Evolutionary conservation across 176 grass and related monocot species (phyloP), one percentile per base, ranked within the genome.

Genomic region (Metroxylon sagu): DNA sequence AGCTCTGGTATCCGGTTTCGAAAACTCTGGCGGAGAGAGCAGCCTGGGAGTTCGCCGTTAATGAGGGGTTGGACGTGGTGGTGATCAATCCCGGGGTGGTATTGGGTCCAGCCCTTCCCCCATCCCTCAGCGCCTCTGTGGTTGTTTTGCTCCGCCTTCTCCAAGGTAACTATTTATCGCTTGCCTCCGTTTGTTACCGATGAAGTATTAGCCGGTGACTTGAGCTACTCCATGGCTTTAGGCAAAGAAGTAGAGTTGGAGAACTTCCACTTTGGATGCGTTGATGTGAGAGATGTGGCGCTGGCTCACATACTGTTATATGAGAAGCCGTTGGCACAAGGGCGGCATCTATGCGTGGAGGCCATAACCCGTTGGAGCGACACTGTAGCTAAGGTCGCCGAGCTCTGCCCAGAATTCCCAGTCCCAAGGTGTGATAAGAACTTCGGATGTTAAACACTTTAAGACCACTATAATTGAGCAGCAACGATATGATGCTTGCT

Each of bases 11-110:
- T 26, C 65, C 50, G 50, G 25, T 89, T 5, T 82, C 86, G 1
- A 90, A 90, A 53, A 90, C 74, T 27, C 58, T 82, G 63, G 82
- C 78, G 12, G 86, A 85, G 77, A 79, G 50, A 27, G 82, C 71
- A 5, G 78, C 82, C 19, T 85, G 87, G 82, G 50, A 77, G 0
- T 85, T 85, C 16, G 82, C 75, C 25, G 63, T 14, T 12, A 29
- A 59, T 25, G 82, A 85, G 16, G 75, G 63, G 7, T 21, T 90
- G 59, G 62, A 76, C 64, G 26, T 82, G 16, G 75, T 76, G 2
- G 76, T 76, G 59, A 66, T 85, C n/a, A 82, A 81, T 70, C 82
- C 87, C 2, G 67, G 62, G 18, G 29, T 82, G 27, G 87, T 85
- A 14, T 4, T 79, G 2, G 82, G 87, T 12, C 74, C 82, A 18